Base-by-base conservation (phyloP, 192 early-diverging fungal species). In the Entrophospora sp. region DNA sequence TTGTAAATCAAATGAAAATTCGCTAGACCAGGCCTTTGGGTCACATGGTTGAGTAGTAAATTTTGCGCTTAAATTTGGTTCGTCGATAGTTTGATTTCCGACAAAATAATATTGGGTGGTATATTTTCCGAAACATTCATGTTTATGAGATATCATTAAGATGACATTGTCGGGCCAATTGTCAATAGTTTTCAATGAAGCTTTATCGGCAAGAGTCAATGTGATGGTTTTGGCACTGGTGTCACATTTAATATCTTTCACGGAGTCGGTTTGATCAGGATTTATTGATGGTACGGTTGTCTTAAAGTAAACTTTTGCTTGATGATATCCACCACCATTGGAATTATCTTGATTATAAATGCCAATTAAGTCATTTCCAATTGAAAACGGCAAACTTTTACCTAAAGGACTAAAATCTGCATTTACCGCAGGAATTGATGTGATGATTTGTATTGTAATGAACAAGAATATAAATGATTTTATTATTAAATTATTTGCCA, bases 31-130 rank as follows among this genome's bases (percentile, higher is more conserved):
- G 14, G 44, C 27, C 12, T 5, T 13, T 28, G 45, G 2, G 2
- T 62, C 42, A 31, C 61, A 62, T 9, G 27, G 13, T 45, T 43
- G n/a, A 28, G 61, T 32, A 1, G 30, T 62, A 34, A 62, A 62
- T 5, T 43, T 46, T 3, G 30, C 61, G 28, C 32, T 24, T 31
- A 20, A 31, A 8, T 62, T 46, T 18, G 1, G 4, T 2, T 12
- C 30, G n/a, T 43, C 44, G 0, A 62, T 22, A 5, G 14, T 20
- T 34, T 62, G 20, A 62, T 46, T 34, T 45, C 42, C 42, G 12
- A 32, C 9, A 12, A 62, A 32, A 46, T 30, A 62, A 46, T 45
- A 62, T 62, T 62, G 61, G 1, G 28, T 44, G 0, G 30, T 13
- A 9, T 4, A 3, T 34, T 62, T 30, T n/a, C 43, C 43, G 22